Conservation (phyloP, 192 early-diverging fungal species). For the Mycoemilia scoparia region DNA sequence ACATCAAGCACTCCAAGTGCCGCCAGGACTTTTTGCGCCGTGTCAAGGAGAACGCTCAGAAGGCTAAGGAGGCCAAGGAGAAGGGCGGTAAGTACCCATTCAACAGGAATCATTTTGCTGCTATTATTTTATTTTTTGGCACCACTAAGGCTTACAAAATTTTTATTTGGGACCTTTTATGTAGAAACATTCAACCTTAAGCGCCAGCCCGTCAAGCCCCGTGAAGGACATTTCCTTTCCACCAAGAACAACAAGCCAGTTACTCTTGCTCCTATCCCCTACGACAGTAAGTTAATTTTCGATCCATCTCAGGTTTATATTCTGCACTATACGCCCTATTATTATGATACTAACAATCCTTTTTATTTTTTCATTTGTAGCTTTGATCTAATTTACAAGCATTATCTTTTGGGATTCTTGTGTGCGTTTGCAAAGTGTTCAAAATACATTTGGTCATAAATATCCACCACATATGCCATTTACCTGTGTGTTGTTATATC, state of each 20-base stretch:
- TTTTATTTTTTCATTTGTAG: conserved; percentile 7
- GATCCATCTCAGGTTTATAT: neutral
- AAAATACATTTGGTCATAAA: neutral
- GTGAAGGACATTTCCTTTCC: conserved; percentile 72
- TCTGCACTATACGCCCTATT: conserved; percentile 2
- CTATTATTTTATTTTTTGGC: too few species aligned
- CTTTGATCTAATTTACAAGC: conserved; percentile 18
- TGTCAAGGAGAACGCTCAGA: conserved; percentile 85
- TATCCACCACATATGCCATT: neutral
- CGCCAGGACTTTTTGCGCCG: conserved; percentile 92
- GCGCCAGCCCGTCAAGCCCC: conserved; percentile 79
- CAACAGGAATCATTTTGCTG: neutral
- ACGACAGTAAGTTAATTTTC: conserved; percentile 46
- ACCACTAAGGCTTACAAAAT: conserved; percentile 15
- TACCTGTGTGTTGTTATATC: neutral
- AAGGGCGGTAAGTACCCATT: conserved; percentile 40
- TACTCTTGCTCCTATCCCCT: conserved; percentile 90
- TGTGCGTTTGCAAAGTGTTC: neutral
- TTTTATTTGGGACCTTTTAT: too few species aligned
- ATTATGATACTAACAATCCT: neutral
- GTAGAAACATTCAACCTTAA: conserved; percentile 63
- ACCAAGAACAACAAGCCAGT: conserved; percentile 74
- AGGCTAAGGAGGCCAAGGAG: conserved; percentile 66
- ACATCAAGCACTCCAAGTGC: conserved; percentile 99
- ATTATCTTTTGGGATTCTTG: neutral